phyloP scores from a whole-genome alignment of 306 rosid species.

The Carpinus viminea region DNA sequence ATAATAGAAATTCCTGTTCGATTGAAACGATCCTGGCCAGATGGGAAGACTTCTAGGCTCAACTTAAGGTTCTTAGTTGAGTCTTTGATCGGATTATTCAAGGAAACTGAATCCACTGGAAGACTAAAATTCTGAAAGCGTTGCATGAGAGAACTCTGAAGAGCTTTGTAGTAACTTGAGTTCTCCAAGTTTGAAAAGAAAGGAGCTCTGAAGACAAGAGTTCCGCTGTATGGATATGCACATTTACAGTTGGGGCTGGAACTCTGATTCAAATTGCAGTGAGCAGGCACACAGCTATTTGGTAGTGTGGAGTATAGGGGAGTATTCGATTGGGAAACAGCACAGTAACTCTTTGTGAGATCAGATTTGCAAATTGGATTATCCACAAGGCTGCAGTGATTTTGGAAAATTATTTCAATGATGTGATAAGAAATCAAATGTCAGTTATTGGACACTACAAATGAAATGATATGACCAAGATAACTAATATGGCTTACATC shows the following conservation, averaged over 20 bases:
- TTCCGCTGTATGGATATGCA: conserved; percentile 64
- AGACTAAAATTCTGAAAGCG: conserved; percentile 14
- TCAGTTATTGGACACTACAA: neutral
- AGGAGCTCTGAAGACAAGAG: conserved; percentile 56
- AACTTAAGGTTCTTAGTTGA: conserved; percentile 36
- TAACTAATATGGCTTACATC: conserved; percentile 24
- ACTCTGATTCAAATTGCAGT: conserved; percentile 40
- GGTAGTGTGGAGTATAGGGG: conserved; percentile 26
- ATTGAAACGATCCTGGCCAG: conserved; percentile 41
- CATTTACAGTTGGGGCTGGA: conserved; percentile 74
- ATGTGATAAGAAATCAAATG: neutral
- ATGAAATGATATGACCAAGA: neutral
- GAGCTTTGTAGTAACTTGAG: conserved; percentile 20
- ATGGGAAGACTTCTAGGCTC: conserved; percentile 53
- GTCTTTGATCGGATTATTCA: conserved; percentile 32
- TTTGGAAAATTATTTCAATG: neutral
- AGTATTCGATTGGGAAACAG: conserved; percentile 4
- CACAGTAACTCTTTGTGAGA: conserved; percentile 37
- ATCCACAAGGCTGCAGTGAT: conserved; percentile 45
- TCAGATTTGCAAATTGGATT: conserved; percentile 55
- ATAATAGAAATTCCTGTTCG: conserved; percentile 38
- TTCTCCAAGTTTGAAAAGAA: conserved; percentile 50
- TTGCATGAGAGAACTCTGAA: conserved; percentile 26
- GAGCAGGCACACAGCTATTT: conserved; percentile 36
- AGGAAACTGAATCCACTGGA: conserved; percentile 52